These are phyloP conservation scores for Ophiostoma ulmi DNA, from an alignment of 2,329 filamentous ascomycete species.

Conservation along the genomic window DNA sequence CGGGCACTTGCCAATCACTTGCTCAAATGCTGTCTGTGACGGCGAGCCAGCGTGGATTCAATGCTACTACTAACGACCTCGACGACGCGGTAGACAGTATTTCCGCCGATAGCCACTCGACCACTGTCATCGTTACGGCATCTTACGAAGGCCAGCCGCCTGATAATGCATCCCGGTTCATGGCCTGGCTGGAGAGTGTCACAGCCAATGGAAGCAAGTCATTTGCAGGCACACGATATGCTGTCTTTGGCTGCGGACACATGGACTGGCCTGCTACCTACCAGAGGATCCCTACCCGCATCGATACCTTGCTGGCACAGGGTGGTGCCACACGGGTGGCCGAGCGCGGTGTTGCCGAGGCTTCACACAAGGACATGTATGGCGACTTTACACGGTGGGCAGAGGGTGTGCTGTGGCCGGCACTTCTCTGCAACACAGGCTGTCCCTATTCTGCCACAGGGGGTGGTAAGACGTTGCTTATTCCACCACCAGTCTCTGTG, in stretches of 20 bases:
- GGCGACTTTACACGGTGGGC: conserved; percentile 63
- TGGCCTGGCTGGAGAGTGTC: conserved; percentile 15
- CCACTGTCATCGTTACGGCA: conserved; percentile 62
- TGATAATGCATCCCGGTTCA: conserved; percentile 58
- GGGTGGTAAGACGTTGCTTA: neutral
- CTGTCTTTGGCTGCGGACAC: conserved; percentile 62
- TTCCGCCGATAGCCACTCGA: conserved; percentile 45
- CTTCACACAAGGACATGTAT: conserved; percentile 59
- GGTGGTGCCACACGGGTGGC: conserved; percentile 46
- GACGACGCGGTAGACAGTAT: conserved; percentile 59
- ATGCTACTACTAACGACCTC: conserved; percentile 56
- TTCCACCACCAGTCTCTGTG: neutral
- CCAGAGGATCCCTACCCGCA: conserved; percentile 59
- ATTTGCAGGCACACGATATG: conserved; percentile 47
- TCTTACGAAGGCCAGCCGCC: conserved; percentile 69
- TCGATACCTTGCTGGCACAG: conserved; percentile 50
- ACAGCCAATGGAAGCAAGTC: neutral
- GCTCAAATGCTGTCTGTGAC: neutral
- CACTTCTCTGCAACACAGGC: conserved; percentile 43
- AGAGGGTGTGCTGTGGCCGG: conserved; percentile 49
- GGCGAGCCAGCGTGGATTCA: neutral
- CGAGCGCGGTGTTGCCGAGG: conserved; percentile 54
- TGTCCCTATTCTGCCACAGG: neutral
- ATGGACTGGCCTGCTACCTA: conserved; percentile 56
- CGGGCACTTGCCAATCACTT: conserved; percentile 51